phyloP scores from a whole-genome alignment of 1,139 yeast species.

The Magnusiomyces magnusii region DNA sequence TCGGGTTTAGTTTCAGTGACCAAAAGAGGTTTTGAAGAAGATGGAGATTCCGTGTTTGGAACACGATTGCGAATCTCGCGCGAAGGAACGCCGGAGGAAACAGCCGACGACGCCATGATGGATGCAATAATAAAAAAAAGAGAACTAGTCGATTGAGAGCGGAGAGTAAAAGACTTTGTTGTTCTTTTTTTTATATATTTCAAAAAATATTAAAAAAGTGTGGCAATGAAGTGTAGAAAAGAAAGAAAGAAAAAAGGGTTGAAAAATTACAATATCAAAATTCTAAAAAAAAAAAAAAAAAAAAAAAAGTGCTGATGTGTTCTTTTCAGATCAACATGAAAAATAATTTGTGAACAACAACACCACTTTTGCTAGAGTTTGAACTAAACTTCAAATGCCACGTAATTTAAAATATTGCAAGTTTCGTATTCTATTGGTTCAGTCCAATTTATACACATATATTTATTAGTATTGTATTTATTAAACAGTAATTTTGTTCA shows the following conservation, averaged over 20 bases:
- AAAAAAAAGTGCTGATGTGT: not conserved
- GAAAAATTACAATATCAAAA: not conserved
- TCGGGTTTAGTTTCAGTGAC: conserved; percentile 1
- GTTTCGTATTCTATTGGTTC: too few species aligned
- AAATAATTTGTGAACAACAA: not conserved
- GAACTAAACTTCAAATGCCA: too few species aligned
- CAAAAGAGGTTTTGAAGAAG: not conserved
- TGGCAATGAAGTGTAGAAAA: not conserved
- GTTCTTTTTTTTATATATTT: too few species aligned
- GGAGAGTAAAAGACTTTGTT: too few species aligned
- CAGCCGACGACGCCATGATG: conserved; percentile 17
- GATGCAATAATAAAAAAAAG: too few species aligned
- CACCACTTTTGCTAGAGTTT: not conserved
- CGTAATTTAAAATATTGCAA: too few species aligned
- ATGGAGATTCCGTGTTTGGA: conserved; percentile 1
- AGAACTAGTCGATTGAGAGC: not conserved
- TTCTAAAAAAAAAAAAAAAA: not conserved
- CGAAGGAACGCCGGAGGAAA: conserved; percentile 15
- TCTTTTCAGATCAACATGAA: not conserved
- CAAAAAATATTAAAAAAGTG: too few species aligned
- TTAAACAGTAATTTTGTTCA: not conserved
- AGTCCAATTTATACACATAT: too few species aligned
- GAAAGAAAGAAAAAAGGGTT: not conserved
- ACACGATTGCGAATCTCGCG: conserved; percentile 15
- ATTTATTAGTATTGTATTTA: too few species aligned